Conservation (phyloP, 306 rosid species). For the Datisca glomerata region DNA sequence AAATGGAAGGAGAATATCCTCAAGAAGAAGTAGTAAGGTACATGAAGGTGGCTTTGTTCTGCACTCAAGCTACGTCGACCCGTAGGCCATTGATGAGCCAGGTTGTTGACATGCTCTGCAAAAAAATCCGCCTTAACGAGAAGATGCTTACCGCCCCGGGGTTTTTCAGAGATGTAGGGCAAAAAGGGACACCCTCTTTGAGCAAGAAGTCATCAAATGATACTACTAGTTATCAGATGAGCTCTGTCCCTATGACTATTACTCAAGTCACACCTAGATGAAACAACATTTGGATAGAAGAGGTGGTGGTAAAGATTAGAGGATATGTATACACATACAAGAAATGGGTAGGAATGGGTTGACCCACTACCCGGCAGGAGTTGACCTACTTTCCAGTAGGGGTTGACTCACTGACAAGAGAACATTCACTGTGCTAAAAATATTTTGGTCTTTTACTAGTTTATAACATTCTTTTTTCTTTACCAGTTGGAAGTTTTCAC, state of each 20-base stretch:
- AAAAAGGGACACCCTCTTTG: slow-evolving; percentile 30
- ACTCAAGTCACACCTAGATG: slow-evolving; percentile 58
- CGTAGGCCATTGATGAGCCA: slow-evolving; percentile 76
- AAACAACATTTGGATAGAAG: slow-evolving; percentile 16
- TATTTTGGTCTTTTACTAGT: too few species aligned
- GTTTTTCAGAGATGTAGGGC: slow-evolving; percentile 32
- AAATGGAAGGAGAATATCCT: slow-evolving; percentile 45
- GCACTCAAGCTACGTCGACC: slow-evolving; percentile 67
- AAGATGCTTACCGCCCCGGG: slow-evolving; percentile 71
- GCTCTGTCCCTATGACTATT: slow-evolving; percentile 27
- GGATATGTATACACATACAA: too few species aligned
- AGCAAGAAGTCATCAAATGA: slow-evolving; percentile 15
- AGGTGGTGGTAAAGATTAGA: too few species aligned
- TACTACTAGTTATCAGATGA: slow-evolving; percentile 23
- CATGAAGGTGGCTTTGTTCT: slow-evolving; percentile 87
- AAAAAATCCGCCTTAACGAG: slow-evolving; percentile 57
- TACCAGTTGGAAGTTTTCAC: too few species aligned
- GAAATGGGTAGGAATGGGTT: too few species aligned
- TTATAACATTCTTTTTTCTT: too few species aligned
- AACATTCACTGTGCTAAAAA: too few species aligned
- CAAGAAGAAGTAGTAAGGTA: slow-evolving; percentile 53
- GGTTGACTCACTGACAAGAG: too few species aligned
- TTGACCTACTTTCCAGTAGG: too few species aligned
- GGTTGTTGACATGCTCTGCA: slow-evolving; percentile 73
- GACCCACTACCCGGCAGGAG: too few species aligned